These are phyloP conservation scores for Ceratocystis colombiana DNA, from an alignment of 2,329 filamentous ascomycete genomes.

Conservation along the genomic window DNA sequence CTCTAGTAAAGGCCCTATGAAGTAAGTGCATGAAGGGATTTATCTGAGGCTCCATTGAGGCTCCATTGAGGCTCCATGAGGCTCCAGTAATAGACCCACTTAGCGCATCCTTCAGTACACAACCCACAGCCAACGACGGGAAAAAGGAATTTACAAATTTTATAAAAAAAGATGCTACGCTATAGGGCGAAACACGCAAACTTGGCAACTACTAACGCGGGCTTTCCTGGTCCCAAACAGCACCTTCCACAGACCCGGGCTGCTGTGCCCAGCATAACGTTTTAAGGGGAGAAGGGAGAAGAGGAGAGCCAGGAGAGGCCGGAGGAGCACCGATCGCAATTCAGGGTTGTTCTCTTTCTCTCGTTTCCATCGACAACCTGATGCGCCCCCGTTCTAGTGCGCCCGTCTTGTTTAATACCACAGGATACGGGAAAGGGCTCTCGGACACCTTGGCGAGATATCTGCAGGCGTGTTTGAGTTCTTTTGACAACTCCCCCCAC, in stretches of 20 bases:
- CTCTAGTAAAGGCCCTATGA: background rate
- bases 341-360: constrained; percentile 18
- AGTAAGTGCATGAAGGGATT: background rate
- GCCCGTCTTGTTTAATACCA: background rate
- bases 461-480: background rate
- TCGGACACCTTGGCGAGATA: background rate
- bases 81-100: constrained; percentile 24
- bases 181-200: constrained; percentile 10
- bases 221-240: background rate
- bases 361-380: background rate
- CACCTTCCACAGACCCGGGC: background rate
- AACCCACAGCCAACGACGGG: background rate
- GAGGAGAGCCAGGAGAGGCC: constrained; percentile 15
- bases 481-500: no score
- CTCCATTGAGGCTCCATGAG: constrained; percentile 25
- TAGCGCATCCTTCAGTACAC: constrained; percentile 17
- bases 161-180: background rate
- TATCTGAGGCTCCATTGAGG: constrained; percentile 2
- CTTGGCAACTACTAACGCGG: constrained; percentile 4
- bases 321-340: constrained; percentile 23
- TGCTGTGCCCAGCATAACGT: background rate
- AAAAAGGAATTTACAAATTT: background rate
- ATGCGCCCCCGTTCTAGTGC: constrained; percentile 8
- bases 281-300: constrained; percentile 13
- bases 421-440: background rate